phyloP scores from a whole-genome alignment of 805 yeast species.

The Yamadazyma sp. region DNA sequence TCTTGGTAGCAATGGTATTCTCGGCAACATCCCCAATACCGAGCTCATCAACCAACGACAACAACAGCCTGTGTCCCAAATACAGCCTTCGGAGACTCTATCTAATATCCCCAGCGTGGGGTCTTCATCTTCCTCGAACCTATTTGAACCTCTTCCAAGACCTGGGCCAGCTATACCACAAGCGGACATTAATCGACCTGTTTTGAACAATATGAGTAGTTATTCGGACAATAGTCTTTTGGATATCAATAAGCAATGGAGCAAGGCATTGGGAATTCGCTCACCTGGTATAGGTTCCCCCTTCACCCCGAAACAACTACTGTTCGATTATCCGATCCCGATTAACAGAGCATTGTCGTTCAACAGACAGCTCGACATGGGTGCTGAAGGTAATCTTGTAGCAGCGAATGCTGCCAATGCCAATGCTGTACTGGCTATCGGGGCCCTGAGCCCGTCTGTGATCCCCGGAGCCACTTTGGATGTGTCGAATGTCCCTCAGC shows the following conservation, averaged over 20 bases:
- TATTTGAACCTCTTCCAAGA: conserved; percentile 12
- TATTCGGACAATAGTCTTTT: conserved; percentile 5
- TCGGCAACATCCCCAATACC: conserved; percentile 9
- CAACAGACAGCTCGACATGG: conserved; percentile 12
- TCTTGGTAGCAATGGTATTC: conserved; percentile 8
- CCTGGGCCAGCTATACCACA: conserved; percentile 4
- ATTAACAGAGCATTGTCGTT: conserved; percentile 17
- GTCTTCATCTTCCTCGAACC: conserved; percentile 12
- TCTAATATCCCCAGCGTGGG: conserved; percentile 12
- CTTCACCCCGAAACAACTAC: conserved; percentile 13
- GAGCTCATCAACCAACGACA: conserved; percentile 1
- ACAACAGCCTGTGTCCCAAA: conserved; percentile 1
- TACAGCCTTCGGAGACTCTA: background rate
- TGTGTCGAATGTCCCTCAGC: background rate
- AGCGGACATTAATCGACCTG: conserved; percentile 1
- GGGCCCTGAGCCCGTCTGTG: conserved; percentile 7
- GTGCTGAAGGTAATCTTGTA: background rate
- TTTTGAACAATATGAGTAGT: conserved; percentile 6
- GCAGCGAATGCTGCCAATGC: conserved; percentile 11
- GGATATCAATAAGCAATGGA: conserved; percentile 17
- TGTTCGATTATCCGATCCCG: conserved; percentile 17
- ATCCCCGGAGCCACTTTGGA: conserved; percentile 3
- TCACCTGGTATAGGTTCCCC: conserved; percentile 16
- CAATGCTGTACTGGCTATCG: conserved; percentile 8
- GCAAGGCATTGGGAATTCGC: conserved; percentile 17